Evolutionary conservation across 257 asterid genomes (phyloP).

Genomic region (Misopates orontium): DNA sequence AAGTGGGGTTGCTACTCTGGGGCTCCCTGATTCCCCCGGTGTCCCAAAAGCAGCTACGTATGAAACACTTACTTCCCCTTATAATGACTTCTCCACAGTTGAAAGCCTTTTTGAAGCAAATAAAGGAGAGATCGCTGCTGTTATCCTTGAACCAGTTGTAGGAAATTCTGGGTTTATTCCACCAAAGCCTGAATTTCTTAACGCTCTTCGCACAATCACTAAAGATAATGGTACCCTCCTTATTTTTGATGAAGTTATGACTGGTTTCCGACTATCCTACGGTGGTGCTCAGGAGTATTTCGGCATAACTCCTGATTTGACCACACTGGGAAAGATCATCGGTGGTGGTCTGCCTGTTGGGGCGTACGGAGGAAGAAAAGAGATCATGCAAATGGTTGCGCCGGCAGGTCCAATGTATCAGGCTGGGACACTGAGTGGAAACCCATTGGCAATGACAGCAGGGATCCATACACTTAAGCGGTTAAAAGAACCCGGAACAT

Average conservation of each 20-base stretch:
- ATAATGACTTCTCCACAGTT: constrained; percentile 63
- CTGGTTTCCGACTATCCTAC: constrained; percentile 82
- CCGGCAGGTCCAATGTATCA: constrained; percentile 99
- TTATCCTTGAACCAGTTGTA: constrained; percentile 89
- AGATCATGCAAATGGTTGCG: constrained; percentile 98
- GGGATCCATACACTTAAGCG: constrained; percentile 94
- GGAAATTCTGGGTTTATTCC: constrained; percentile 94
- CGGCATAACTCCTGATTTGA: constrained; percentile 88
- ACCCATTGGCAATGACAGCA: constrained; percentile 99
- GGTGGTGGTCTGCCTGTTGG: constrained; percentile 99
- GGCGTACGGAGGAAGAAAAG: constrained; percentile 96
- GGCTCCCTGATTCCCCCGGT: constrained; percentile 98
- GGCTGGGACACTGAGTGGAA: constrained; percentile 96
- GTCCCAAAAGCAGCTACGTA: constrained; percentile 86
- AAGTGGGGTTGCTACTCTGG: constrained; percentile 98
- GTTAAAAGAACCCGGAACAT: constrained; percentile 64
- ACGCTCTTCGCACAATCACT: constrained; percentile 56
- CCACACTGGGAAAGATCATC: constrained; percentile 94
- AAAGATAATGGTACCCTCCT: constrained; percentile 70
- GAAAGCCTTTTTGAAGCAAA: constrained; percentile 67
- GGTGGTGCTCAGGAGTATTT: constrained; percentile 99
- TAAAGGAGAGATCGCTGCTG: constrained; percentile 78
- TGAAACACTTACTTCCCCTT: constrained; percentile 79
- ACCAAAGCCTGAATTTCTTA: constrained; percentile 73
- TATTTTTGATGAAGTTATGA: constrained; percentile 94